Percentiles rank a stretch among this genome's conserved stretches.
Conservation (phyloP, 2,329 filamentous ascomycete species). For the Pseudopyrenochaeta lycopersici region DNA sequence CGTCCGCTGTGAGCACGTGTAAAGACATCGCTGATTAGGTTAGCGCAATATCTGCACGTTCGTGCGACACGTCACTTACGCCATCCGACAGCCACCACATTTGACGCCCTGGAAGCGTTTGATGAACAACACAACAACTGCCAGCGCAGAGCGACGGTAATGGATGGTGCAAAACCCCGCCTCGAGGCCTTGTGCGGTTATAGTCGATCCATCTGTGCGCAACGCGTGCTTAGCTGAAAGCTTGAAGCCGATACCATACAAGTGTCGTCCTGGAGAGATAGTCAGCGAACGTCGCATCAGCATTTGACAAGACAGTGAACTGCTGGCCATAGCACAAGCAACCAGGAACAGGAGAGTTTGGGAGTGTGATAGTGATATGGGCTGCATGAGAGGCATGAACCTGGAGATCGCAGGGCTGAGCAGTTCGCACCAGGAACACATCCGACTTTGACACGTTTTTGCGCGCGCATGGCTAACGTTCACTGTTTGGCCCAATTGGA, state of each 20-base stretch:
- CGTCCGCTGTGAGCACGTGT: constrained; percentile 8
- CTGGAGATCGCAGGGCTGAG: constrained; percentile 39
- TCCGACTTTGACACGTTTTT: constrained; percentile 22
- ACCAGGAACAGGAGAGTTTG: constrained; percentile 32
- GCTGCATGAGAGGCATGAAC: constrained; percentile 33
- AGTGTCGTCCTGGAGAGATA: constrained; percentile 20
- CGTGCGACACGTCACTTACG: constrained; percentile 34
- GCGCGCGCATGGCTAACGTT: constrained; percentile 10
- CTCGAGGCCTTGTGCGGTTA: constrained; percentile 20
- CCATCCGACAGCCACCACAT: constrained; percentile 27
- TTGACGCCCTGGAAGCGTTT: constrained; percentile 20
- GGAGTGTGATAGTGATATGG: constrained; percentile 36
- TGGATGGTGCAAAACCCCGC: constrained; percentile 30
- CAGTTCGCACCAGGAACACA: constrained; percentile 35
- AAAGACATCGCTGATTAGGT: constrained; percentile 13
- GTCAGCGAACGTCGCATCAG: constrained; percentile 14
- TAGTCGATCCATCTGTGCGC: constrained; percentile 12
- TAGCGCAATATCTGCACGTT: constrained; percentile 24
- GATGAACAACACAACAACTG: constrained; percentile 39
- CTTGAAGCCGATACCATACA: constrained; percentile 21
- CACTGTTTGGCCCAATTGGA: constrained; percentile 23
- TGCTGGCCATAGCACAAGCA: constrained; percentile 35
- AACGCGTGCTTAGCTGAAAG: constrained; percentile 5
- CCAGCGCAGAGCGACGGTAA: constrained; percentile 33
- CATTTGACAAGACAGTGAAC: constrained; percentile 26